Conservation (phyloP, 352 stramenopile genomes). For the Pythium scleroteichum region DNA sequence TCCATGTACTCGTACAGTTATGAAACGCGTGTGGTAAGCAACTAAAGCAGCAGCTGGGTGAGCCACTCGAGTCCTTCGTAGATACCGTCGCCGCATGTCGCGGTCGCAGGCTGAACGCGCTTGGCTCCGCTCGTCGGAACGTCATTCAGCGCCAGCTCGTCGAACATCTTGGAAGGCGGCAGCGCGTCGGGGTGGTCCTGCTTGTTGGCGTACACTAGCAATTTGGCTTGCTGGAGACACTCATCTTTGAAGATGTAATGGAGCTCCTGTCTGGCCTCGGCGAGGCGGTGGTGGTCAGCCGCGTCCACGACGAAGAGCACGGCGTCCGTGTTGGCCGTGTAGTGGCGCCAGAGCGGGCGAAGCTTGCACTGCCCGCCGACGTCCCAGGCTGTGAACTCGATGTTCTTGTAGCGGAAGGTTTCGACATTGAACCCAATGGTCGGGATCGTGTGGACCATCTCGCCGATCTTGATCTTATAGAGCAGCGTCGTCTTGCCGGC, state of each 20-base stretch:
- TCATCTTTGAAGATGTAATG: conserved; percentile 26
- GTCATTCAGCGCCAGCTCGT: conserved; percentile 15
- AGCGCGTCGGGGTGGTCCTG: conserved; percentile 35
- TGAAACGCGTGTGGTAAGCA: no score
- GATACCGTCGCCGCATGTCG: conserved; percentile 4
- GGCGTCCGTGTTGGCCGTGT: conserved; percentile 45
- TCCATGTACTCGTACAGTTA: no score
- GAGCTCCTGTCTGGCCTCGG: conserved; percentile 27
- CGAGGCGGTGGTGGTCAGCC: conserved; percentile 34
- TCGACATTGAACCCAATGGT: conserved; percentile 69
- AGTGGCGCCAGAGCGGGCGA: conserved; percentile 54
- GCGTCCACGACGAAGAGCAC: conserved; percentile 74
- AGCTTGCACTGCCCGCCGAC: conserved; percentile 53
- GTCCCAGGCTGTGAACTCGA: conserved; percentile 59
- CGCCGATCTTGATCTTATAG: conserved; percentile 53
- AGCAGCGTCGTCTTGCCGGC: conserved; percentile 95
- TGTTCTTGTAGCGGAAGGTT: conserved; percentile 30
- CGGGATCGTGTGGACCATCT: conserved; percentile 44
- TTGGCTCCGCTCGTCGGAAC: neutral
- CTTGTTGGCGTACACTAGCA: conserved; percentile 57
- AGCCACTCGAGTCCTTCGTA: conserved; percentile 28
- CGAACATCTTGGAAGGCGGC: conserved; percentile 27
- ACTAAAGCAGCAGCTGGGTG: conserved; percentile 3
- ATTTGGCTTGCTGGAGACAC: conserved; percentile 12
- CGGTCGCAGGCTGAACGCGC: conserved; percentile 1